Percentiles rank a stretch among this genome's conserved stretches.
Conservation (phyloP, 495 filamentous ascomycete species). For the Talaromyces nanjingensis region DNA sequence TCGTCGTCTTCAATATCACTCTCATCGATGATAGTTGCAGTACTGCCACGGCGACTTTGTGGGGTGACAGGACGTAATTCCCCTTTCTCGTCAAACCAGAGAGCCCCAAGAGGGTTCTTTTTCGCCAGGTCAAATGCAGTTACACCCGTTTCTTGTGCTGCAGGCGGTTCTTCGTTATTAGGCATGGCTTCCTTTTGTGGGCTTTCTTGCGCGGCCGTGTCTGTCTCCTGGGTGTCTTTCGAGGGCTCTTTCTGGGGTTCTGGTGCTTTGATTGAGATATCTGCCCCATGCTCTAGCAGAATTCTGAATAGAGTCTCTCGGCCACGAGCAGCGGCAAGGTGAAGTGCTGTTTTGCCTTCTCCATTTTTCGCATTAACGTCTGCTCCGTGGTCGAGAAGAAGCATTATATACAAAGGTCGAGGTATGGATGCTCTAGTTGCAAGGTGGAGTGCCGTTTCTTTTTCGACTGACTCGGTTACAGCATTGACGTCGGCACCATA, state of each 20-base stretch:
- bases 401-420: slow-evolving; percentile 11
- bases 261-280: slow-evolving; percentile 17
- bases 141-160: slow-evolving; percentile 11
- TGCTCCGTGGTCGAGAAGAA: slow-evolving; percentile 29
- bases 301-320: slow-evolving; percentile 20
- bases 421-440: slow-evolving; percentile 16
- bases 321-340: slow-evolving; percentile 30
- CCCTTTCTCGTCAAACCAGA: slow-evolving; percentile 21
- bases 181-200: too few species aligned
- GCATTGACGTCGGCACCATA: slow-evolving; percentile 23
- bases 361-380: slow-evolving; percentile 20
- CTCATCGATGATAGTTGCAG: slow-evolving; percentile 20
- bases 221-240: too few species aligned
- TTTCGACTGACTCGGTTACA: background rate
- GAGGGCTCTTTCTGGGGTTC: background rate
- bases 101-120: slow-evolving; percentile 17
- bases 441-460: slow-evolving; percentile 26
- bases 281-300: slow-evolving; percentile 23
- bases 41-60: slow-evolving; percentile 14
- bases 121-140: slow-evolving; percentile 20
- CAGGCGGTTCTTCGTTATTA: slow-evolving; percentile 7
- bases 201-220: too few species aligned
- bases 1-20: slow-evolving; percentile 5
- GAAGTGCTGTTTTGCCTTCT: slow-evolving; percentile 31
- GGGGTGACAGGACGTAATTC: slow-evolving; percentile 10